These are phyloP conservation scores for Diplodia sapinea DNA, from an alignment of 2,329 filamentous ascomycete genomes.

Conservation along the genomic window DNA sequence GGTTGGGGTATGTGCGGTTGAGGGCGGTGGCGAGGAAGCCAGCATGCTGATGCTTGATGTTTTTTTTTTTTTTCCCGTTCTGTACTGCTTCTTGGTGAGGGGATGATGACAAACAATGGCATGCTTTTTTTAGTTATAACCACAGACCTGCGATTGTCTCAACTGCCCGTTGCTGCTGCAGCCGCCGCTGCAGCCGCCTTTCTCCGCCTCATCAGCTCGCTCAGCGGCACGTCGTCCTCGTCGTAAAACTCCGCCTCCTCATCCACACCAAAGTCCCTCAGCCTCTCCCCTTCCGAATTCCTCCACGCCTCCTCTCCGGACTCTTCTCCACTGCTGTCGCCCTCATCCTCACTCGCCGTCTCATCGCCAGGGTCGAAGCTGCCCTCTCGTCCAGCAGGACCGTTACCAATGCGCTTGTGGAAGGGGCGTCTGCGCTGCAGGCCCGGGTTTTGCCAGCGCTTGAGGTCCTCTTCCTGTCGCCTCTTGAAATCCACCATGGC, in stretches of 20 bases:
- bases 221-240: conserved; percentile 71
- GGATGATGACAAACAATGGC: not conserved
- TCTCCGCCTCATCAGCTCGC: conserved; percentile 64
- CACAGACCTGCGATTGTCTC: no score
- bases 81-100: not conserved
- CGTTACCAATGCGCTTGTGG: conserved; percentile 49
- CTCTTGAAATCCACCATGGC: conserved; percentile 56
- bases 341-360: conserved; percentile 35
- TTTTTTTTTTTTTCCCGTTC: not conserved
- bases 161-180: not conserved
- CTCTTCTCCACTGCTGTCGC: conserved; percentile 37
- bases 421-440: conserved; percentile 50
- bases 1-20: conserved; percentile 56
- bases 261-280: conserved; percentile 80
- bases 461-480: conserved; percentile 60
- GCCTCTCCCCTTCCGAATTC: conserved; percentile 74
- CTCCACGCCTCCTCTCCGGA: conserved; percentile 67
- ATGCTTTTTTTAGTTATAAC: not conserved
- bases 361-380: conserved; percentile 28
- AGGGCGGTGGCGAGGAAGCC: conserved; percentile 40
- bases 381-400: not conserved
- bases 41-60: no score
- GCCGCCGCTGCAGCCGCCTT: not conserved
- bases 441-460: conserved; percentile 45
- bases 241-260: conserved; percentile 73